Evolutionary conservation across 208 protist species (phyloP).

Genomic region (Trichomonas vaginalis): DNA sequence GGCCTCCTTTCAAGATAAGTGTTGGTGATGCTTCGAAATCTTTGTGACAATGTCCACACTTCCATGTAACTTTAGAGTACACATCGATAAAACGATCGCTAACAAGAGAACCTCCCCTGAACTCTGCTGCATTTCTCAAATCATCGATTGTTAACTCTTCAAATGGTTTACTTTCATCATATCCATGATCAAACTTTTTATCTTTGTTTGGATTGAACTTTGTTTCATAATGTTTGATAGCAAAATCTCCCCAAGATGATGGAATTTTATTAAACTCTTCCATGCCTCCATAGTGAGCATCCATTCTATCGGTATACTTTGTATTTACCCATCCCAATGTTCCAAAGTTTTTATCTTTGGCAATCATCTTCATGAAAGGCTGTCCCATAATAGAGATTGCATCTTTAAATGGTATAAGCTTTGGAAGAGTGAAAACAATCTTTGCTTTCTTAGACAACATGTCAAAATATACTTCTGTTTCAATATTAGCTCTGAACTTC

Average conservation of each 20-base stretch:
- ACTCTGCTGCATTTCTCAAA: not conserved
- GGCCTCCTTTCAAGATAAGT: not conserved
- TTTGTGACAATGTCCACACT: not conserved
- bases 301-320: not conserved
- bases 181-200: not conserved
- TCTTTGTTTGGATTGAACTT: not conserved
- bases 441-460: not conserved
- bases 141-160: not conserved
- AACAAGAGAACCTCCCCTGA: not conserved
- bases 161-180: not conserved
- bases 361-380: not conserved
- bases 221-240: not conserved
- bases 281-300: not conserved
- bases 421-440: not conserved
- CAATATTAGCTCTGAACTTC: not conserved
- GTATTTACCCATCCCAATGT: not conserved
- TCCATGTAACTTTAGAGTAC: not conserved
- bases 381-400: not conserved
- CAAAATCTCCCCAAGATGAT: not conserved
- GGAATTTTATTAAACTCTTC: not conserved
- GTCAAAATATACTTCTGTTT: not conserved
- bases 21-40: not conserved
- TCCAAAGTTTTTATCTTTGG: not conserved
- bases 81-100: not conserved
- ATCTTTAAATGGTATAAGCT: not conserved